Percentiles rank a stretch among this genome's conserved stretches.
These are phyloP conservation scores for Parsonsia alboflavescens DNA, from an alignment of 257 asterid genomes.

Conservation along the genomic window DNA sequence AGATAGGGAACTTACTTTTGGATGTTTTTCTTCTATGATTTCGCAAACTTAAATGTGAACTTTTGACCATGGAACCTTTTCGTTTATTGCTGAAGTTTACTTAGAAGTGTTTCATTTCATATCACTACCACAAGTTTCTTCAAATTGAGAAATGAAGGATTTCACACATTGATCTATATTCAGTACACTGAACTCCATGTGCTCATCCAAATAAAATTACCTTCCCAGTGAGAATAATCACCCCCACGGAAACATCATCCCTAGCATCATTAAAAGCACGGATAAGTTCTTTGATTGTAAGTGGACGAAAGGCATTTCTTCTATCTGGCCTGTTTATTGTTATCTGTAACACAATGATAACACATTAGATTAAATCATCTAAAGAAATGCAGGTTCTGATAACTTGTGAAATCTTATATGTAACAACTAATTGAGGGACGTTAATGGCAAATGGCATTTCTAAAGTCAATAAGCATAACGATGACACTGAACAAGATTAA, in stretches of 20 bases:
- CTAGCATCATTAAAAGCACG: slow-evolving; percentile 89
- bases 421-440: not conserved
- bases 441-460: not conserved
- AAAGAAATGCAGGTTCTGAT: not conserved
- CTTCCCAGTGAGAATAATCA: slow-evolving; percentile 89
- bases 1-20: too few relatives aligned
- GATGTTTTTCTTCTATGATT: too few relatives aligned
- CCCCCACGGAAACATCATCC: slow-evolving; percentile 78
- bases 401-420: not conserved
- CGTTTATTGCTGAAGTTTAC: not conserved
- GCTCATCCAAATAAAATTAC: slow-evolving; percentile 25
- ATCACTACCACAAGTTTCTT: too few relatives aligned
- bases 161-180: not conserved
- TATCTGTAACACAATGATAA: slow-evolving; percentile 36
- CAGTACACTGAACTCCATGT: not conserved
- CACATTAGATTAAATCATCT: too few relatives aligned
- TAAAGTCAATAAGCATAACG: not conserved
- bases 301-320: slow-evolving; percentile 92
- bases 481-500: not conserved
- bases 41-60: too few relatives aligned
- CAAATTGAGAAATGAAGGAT: not conserved
- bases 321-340: slow-evolving; percentile 92
- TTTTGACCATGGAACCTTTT: not conserved
- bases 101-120: not conserved
- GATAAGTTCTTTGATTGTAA: slow-evolving; percentile 87